A percentile compares a stretch with the other conserved stretches of the same genome.
These are phyloP conservation scores for Aspergillus tamarii DNA, from an alignment of 2,329 filamentous ascomycete species.

Conservation along the genomic window DNA sequence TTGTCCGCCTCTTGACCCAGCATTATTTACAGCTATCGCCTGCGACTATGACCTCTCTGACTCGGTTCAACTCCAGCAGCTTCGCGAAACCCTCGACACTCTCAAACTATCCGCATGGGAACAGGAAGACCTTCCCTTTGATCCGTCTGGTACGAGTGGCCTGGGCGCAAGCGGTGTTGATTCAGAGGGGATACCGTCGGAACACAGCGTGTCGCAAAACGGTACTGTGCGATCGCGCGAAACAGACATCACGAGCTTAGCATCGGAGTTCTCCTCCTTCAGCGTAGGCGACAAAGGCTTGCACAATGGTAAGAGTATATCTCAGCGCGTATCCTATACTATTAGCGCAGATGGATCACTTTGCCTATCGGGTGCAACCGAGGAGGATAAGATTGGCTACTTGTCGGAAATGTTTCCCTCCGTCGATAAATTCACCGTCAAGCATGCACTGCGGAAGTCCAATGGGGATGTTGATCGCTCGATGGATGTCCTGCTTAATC, in stretches of 20 bases:
- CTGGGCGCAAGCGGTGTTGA: slow-evolving; percentile 29
- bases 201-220: slow-evolving; percentile 33
- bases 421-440: slow-evolving; percentile 67
- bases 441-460: slow-evolving; percentile 68
- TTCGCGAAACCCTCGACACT: slow-evolving; percentile 63
- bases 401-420: slow-evolving; percentile 73
- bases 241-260: slow-evolving; percentile 55
- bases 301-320: slow-evolving; percentile 13
- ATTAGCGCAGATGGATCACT: slow-evolving; percentile 33
- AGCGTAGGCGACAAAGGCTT: slow-evolving; percentile 30
- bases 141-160: slow-evolving; percentile 71
- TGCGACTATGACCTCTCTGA: slow-evolving; percentile 71
- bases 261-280: slow-evolving; percentile 48
- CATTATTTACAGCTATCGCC: slow-evolving; percentile 74
- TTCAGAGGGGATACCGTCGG: slow-evolving; percentile 28
- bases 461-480: slow-evolving; percentile 69
- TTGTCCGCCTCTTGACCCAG: slow-evolving; percentile 74
- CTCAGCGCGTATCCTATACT: slow-evolving; percentile 29
- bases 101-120: slow-evolving; percentile 74
- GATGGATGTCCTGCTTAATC: slow-evolving; percentile 79
- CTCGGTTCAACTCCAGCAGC: slow-evolving; percentile 55
- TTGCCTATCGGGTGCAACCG: slow-evolving; percentile 31
- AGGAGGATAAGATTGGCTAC: slow-evolving; percentile 64
- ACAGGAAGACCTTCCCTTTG: slow-evolving; percentile 67
- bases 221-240: slow-evolving; percentile 46